Conservation (phyloP, 192 early-diverging fungal species). For the Rhizoclosmatium sp. region DNA sequence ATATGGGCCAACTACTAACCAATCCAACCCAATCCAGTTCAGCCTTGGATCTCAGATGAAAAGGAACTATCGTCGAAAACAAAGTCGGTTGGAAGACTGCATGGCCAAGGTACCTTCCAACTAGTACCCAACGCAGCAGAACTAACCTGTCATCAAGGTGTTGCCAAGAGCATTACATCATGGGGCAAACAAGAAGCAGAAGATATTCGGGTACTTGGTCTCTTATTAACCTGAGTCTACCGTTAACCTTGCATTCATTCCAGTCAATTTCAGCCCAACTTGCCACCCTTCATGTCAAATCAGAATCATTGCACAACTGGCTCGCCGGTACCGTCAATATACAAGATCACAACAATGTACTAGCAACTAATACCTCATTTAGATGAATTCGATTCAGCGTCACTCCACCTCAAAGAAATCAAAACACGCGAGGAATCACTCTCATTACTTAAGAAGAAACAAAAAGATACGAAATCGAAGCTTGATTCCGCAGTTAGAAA, state of each 20-base stretch:
- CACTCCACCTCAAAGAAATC: slow-evolving; percentile 37
- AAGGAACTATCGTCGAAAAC: slow-evolving; percentile 44
- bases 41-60: slow-evolving; percentile 41
- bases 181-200: slow-evolving; percentile 48
- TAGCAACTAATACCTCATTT: background rate
- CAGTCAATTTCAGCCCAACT: slow-evolving; percentile 41
- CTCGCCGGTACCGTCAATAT: slow-evolving; percentile 30
- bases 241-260: background rate
- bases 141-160: slow-evolving; percentile 18
- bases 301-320: slow-evolving; percentile 20
- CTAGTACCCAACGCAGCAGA: background rate
- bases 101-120: slow-evolving; percentile 28
- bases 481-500: slow-evolving; percentile 40
- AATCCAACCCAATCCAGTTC: background rate
- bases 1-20: background rate
- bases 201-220: slow-evolving; percentile 38
- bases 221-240: background rate
- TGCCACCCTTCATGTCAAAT: slow-evolving; percentile 23
- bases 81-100: slow-evolving; percentile 34
- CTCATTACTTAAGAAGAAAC: slow-evolving; percentile 26
- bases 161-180: slow-evolving; percentile 37
- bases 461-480: slow-evolving; percentile 43
- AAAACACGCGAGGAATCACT: slow-evolving; percentile 32
- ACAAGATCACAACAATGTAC: background rate
- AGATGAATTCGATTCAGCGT: background rate